Evolutionary conservation across 352 stramenopile genomes (phyloP), one percentile per base, ranked within the genome.

Genomic region (Globisporangium cylindrosporum): DNA sequence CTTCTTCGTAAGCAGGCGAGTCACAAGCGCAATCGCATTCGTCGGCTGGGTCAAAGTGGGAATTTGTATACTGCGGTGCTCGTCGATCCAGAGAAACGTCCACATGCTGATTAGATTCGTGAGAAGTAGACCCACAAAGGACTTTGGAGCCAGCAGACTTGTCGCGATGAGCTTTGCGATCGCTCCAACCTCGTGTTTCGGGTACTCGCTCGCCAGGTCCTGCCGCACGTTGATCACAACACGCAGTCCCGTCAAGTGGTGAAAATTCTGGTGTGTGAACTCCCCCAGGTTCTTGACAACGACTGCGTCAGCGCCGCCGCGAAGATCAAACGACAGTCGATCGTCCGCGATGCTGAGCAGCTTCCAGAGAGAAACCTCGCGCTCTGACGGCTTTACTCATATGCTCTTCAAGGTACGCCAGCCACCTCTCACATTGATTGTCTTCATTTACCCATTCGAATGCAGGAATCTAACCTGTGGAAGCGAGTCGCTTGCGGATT

Each of bases 1-100:
- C 15, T 18, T 56, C 38, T 56, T 56, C 49, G 49, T 32, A 22
- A 56, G 49, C 49, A 56, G 48, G 9, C 48, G 48, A 56, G 12
- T 4, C 0, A 32, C 49, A 56, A 32, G 49, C 49, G 49, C 49
- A 2, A 56, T 25, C 18, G n/a, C 49, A 27, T 56, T 32, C 1
- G 49, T 6, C 9, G 49, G n/a, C 49, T 56, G 49, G 1, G 49
- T 56, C 49, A 56, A 15, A 18, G 49, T 56, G 49, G 20, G 9
- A 29, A 9, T 55, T 25, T 29, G n/a, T 14, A 56, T 15, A 20
- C 14, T 24, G 49, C 8, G 49, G 14, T 56, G n/a, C 49, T 56
- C 49, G 49, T 56, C 49, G 9, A 56, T 56, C 49, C 48, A 54
- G 48, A 54, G 48, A 27, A 54, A 54, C 48, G 48, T 54, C n/a